phyloP scores from a whole-genome alignment of 1,139 yeast species.

The Yamadazyma aaseri region DNA sequence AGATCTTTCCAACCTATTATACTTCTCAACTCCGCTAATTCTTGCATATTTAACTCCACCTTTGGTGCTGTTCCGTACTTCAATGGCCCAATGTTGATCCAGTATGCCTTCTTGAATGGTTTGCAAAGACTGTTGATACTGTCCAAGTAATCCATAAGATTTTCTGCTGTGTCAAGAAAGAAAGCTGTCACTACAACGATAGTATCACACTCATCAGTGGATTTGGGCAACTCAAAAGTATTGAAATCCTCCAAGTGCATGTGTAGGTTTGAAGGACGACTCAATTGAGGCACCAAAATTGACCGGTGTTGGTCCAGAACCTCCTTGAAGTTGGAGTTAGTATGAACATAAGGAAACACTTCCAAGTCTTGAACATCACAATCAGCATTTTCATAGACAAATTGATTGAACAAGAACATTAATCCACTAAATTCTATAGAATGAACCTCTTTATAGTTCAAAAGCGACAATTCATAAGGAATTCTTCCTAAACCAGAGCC shows the following conservation, averaged over 20 bases:
- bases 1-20: conserved; percentile 66
- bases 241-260: conserved; percentile 69
- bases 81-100: conserved; percentile 87
- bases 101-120: conserved; percentile 48
- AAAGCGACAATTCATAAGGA: conserved; percentile 56
- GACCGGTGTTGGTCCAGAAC: conserved; percentile 53
- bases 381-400: conserved; percentile 34
- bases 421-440: conserved; percentile 72
- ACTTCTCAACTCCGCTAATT: conserved; percentile 49
- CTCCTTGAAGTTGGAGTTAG: conserved; percentile 65
- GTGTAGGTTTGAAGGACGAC: conserved; percentile 46
- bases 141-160: conserved; percentile 68
- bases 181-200: conserved; percentile 68
- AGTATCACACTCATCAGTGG: conserved; percentile 33
- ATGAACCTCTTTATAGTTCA: conserved; percentile 46
- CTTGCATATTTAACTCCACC: conserved; percentile 69
- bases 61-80: conserved; percentile 87
- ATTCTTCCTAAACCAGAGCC: conserved; percentile 80
- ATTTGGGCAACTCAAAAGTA: conserved; percentile 35
- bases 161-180: conserved; percentile 87
- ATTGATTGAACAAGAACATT: conserved; percentile 66
- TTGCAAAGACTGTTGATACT: conserved; percentile 49
- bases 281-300: conserved; percentile 32
- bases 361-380: conserved; percentile 16
- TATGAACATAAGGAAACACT: conserved; percentile 67